Evolutionary conservation across 331 rosid species (phyloP).

Genomic region (Rosa hybrid): DNA sequence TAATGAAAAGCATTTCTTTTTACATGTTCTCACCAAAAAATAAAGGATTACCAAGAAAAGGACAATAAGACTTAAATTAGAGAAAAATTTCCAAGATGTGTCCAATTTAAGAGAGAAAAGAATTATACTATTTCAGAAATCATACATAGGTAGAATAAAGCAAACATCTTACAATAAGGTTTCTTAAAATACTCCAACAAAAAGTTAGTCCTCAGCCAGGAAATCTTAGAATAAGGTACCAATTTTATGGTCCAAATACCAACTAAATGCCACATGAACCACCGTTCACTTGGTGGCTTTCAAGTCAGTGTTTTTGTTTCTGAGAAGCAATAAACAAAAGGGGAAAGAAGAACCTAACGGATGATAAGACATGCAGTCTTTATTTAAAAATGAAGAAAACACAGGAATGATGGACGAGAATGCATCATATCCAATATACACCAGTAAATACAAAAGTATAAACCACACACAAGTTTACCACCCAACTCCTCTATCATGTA

Average conservation of each 20-base stretch:
- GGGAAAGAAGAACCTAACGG: not conserved
- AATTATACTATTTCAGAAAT: too few relatives aligned
- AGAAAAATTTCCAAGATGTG: too few relatives aligned
- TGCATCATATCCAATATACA: not conserved
- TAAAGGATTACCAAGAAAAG: not conserved
- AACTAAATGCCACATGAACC: not conserved
- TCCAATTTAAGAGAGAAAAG: not conserved
- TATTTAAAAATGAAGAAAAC: not conserved
- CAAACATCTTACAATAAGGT: not conserved
- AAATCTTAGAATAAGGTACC: not conserved
- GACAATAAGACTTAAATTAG: not conserved
- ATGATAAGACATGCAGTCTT: not conserved
- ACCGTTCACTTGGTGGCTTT: not conserved
- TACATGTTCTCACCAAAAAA: not conserved
- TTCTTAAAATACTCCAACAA: not conserved
- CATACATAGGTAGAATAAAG: not conserved
- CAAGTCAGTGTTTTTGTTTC: not conserved
- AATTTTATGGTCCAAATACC: not conserved
- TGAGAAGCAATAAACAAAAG: not conserved
- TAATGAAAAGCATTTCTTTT: not conserved
- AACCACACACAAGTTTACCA: not conserved
- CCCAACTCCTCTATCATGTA: not conserved
- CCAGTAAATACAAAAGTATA: not conserved
- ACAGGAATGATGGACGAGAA: not conserved
- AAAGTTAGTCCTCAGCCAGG: not conserved